Conservation (phyloP, 2,329 filamentous ascomycete species). For the Lecanicillium sp. region DNA sequence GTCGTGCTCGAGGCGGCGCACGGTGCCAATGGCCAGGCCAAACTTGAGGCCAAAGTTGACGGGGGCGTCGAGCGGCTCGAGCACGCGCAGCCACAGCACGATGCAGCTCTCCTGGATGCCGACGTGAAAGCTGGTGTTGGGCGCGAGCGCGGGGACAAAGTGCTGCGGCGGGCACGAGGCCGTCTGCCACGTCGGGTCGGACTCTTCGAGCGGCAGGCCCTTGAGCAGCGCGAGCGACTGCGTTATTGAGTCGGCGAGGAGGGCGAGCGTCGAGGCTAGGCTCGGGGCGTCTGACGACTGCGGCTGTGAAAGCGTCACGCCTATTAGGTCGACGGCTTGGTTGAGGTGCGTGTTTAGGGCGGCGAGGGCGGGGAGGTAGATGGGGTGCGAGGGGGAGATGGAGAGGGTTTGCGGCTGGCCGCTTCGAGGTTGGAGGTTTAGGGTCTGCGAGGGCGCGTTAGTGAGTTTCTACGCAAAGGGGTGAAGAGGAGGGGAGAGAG, state of each 20-base stretch:
- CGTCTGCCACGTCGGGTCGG: conserved; percentile 36
- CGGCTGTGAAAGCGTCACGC: conserved; percentile 55
- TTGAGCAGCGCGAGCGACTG: conserved; percentile 46
- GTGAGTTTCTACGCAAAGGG: conserved; percentile 7
- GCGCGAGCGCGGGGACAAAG: conserved; percentile 38
- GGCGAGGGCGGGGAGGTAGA: conserved; percentile 62
- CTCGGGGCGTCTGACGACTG: conserved; percentile 45
- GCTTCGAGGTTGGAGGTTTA: conserved; percentile 69
- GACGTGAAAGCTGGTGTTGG: conserved; percentile 67
- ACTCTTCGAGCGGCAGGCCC: conserved; percentile 37
- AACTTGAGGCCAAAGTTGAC: conserved; percentile 58
- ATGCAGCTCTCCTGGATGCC: conserved; percentile 63
- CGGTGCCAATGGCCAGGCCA: conserved; percentile 60
- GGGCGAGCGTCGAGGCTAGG: conserved; percentile 46
- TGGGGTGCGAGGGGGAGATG: conserved; percentile 39
- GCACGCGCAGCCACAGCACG: conserved; percentile 60
- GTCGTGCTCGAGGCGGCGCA: conserved; percentile 62
- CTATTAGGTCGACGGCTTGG: conserved; percentile 74
- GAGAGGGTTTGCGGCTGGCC: conserved; percentile 45
- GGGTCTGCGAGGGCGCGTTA: conserved; percentile 42
- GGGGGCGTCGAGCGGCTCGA: conserved; percentile 59
- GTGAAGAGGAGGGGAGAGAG: conserved; percentile 2
- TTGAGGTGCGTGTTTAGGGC: conserved; percentile 71
- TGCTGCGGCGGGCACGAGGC: conserved; percentile 34
- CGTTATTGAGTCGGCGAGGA: conserved; percentile 46